Conservation (phyloP, 495 filamentous ascomycete species). For the Penicillium tannophilum region DNA sequence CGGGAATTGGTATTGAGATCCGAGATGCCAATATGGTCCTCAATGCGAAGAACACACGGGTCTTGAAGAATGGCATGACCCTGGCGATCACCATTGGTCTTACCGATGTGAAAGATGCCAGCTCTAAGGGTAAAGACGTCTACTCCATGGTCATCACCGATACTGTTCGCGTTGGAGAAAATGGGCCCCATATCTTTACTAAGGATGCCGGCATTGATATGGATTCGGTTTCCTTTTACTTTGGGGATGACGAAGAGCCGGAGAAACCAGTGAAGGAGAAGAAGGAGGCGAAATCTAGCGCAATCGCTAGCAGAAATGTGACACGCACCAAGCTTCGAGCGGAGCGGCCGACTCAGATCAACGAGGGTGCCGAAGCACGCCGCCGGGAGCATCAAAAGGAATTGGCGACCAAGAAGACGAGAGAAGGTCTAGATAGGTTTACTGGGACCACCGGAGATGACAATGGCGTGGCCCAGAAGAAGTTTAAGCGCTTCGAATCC, state of each 20-base stretch:
- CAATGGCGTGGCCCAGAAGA: slow-evolving; percentile 90
- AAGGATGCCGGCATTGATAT: slow-evolving; percentile 87
- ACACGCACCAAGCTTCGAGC: slow-evolving; percentile 91
- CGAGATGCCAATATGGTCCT: slow-evolving; percentile 79
- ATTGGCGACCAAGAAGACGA: slow-evolving; percentile 82
- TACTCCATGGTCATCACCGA: slow-evolving; percentile 92
- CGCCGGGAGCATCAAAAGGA: slow-evolving; percentile 94
- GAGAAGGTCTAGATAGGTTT: slow-evolving; percentile 81
- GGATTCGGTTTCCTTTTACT: slow-evolving; percentile 94
- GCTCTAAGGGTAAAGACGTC: slow-evolving; percentile 76
- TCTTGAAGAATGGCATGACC: slow-evolving; percentile 95
- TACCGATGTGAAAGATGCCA: slow-evolving; percentile 79
- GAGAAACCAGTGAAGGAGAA: slow-evolving; percentile 68
- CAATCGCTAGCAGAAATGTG: slow-evolving; percentile 87
- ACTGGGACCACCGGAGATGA: slow-evolving; percentile 76
- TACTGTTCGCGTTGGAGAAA: slow-evolving; percentile 83
- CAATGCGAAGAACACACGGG: slow-evolving; percentile 78
- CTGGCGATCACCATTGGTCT: slow-evolving; percentile 86
- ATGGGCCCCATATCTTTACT: slow-evolving; percentile 81
- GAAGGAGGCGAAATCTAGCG: slow-evolving; percentile 76
- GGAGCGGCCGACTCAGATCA: slow-evolving; percentile 79
- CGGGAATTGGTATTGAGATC: slow-evolving; percentile 89
- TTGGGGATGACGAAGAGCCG: slow-evolving; percentile 84
- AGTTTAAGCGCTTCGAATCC: slow-evolving; percentile 97
- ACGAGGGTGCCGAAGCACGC: slow-evolving; percentile 85